These are phyloP conservation scores for Aspergillus indologenus DNA, from an alignment of 495 filamentous ascomycete species.

Conservation along the genomic window DNA sequence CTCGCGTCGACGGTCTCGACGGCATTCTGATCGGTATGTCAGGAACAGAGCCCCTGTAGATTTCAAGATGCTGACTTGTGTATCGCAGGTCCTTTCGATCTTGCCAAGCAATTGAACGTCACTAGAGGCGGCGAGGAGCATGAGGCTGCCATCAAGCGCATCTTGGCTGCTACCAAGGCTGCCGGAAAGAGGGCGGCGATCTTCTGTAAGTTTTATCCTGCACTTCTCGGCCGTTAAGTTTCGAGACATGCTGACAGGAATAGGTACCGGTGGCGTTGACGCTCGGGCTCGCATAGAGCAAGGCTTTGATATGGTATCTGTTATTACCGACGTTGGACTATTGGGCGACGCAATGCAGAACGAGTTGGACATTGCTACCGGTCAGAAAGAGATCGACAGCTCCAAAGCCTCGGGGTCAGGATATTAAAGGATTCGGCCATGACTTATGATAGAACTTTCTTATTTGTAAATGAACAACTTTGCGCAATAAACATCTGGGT, in stretches of 20 bases:
- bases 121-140: constrained; percentile 39
- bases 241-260: not conserved
- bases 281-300: constrained; percentile 58
- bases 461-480: not conserved
- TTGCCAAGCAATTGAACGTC: constrained; percentile 39
- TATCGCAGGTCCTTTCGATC: constrained; percentile 54
- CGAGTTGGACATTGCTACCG: constrained; percentile 34
- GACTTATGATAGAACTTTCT: not conserved
- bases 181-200: constrained; percentile 77
- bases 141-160: constrained; percentile 61
- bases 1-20: constrained; percentile 42
- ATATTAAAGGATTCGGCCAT: not conserved
- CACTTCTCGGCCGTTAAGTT: not conserved
- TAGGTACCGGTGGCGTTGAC: constrained; percentile 57
- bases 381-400: constrained; percentile 7
- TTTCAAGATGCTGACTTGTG: not conserved
- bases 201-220: constrained; percentile 51
- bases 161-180: constrained; percentile 57
- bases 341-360: constrained; percentile 38
- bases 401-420: not conserved
- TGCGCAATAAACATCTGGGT: not conserved
- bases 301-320: constrained; percentile 76
- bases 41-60: not conserved
- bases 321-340: constrained; percentile 57
- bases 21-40: constrained; percentile 40